Percentiles rank a stretch among this genome's conserved stretches.
These are phyloP conservation scores for Auriculariales sp. DNA, from an alignment of 768 basidiomycete species.

Conservation along the genomic window DNA sequence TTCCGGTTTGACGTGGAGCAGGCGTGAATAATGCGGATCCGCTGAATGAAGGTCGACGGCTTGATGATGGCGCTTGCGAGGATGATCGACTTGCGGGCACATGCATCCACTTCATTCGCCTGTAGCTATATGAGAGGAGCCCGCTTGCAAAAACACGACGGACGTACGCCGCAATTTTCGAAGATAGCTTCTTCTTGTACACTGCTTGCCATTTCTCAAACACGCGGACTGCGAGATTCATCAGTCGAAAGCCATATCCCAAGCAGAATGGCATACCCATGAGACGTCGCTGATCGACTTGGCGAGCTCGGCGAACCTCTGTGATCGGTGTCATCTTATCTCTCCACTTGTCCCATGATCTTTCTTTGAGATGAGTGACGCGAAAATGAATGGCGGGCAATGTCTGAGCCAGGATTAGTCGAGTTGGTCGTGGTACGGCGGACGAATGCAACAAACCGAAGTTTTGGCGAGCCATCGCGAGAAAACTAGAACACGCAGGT, in stretches of 20 bases:
- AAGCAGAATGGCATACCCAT: constrained; percentile 39
- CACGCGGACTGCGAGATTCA: constrained; percentile 25
- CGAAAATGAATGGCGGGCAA: constrained; percentile 70
- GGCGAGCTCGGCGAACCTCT: constrained; percentile 50
- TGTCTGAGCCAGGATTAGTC: constrained; percentile 28
- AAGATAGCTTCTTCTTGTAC: constrained; percentile 53
- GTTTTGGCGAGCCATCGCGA: constrained; percentile 64
- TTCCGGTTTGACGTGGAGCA: too few relatives aligned
- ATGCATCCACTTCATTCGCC: too few relatives aligned
- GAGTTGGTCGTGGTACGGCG: not conserved
- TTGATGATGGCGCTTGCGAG: too few relatives aligned
- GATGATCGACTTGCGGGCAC: too few relatives aligned
- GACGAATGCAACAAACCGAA: constrained; percentile 28
- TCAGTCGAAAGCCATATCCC: not conserved
- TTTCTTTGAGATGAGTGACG: constrained; percentile 42
- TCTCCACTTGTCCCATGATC: constrained; percentile 53
- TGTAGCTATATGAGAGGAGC: too few relatives aligned
- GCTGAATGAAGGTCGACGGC: too few relatives aligned
- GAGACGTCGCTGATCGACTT: constrained; percentile 35
- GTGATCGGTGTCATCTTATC: constrained; percentile 56
- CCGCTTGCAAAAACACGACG: too few relatives aligned
- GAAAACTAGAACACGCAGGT: constrained; percentile 52
- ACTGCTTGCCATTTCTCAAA: constrained; percentile 56
- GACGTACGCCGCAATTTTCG: constrained; percentile 78
- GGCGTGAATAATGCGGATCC: too few relatives aligned